These are phyloP conservation scores for Larix kaempferi DNA, from an alignment of 75 land plant genomes.

Conservation along the genomic window DNA sequence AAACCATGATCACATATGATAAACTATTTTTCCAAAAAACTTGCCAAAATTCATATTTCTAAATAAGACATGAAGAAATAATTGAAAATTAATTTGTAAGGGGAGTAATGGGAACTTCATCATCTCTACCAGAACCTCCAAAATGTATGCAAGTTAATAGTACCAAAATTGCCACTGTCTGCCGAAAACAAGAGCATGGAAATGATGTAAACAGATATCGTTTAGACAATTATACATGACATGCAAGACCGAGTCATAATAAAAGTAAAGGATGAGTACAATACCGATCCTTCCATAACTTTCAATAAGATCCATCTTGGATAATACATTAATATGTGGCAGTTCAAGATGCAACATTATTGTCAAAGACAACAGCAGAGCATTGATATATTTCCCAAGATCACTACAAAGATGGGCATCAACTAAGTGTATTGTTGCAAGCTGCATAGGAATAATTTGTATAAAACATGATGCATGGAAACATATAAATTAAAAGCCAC, in stretches of 20 bases:
- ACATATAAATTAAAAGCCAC: not conserved
- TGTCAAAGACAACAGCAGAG: constrained; percentile 82
- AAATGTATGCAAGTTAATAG: no score
- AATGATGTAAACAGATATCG: not conserved
- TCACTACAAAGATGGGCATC: constrained; percentile 99
- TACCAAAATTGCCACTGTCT: no score
- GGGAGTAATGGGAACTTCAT: not conserved
- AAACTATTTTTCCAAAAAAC: not conserved
- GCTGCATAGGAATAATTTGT: constrained; percentile 44
- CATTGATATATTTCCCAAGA: constrained; percentile 93
- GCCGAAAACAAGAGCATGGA: no score
- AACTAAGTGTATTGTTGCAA: constrained; percentile 91
- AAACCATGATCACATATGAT: not conserved
- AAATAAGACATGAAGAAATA: not conserved
- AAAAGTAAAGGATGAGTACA: not conserved
- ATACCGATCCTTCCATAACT: constrained; percentile 70
- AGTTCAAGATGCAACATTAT: constrained; percentile 96
- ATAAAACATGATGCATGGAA: not conserved
- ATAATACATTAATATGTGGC: constrained; percentile 92
- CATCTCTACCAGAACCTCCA: not conserved
- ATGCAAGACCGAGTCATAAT: not conserved
- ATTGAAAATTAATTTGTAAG: not conserved
- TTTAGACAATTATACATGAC: not conserved
- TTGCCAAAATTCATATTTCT: not conserved
- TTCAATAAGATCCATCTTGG: constrained; percentile 74